Base-by-base conservation (phyloP, 1,284 basidiomycete genomes). In the Moniliophthora roreri region DNA sequence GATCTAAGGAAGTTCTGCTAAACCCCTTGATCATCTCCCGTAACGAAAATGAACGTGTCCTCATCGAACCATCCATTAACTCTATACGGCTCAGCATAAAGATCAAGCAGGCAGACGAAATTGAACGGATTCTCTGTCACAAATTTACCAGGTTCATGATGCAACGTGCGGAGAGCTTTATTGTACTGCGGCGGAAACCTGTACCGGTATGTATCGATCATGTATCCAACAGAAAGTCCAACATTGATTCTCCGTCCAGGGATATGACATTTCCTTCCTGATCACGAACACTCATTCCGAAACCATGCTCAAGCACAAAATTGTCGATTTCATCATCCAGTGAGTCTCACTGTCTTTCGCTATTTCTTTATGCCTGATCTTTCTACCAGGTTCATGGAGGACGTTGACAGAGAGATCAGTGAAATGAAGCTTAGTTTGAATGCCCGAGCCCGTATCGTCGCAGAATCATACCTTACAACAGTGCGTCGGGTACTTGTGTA, bases 101-200 rank as follows among this genome's bases (percentile, higher is more conserved):
- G 73, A 98, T 99, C 72, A 99, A 99, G 74, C 97, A 99, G 69
- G 95, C 97, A 24, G 97, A 99, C 72, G 97, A 99, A 74, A 98
- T 98, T 61, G 97, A 99, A 71, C 85, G 91, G 55, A 97, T 99
- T 62, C 77, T 99, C 40, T 97, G 94, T 67, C 93, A 98, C 77
- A 95, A 98, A 72, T 98, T 99, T 70, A 97, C 95, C n/a, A 82
- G 97, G 45, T 99, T 99, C 78, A 90, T 99, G 87, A 98, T 95
- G 89, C 94, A 96, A 76, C 80, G 97, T 48, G 97, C 97, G 16
- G 97, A 99, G 76, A 91, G 85, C 70, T 99, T 99, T 69, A 85
- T 99, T 52, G 93, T 99, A 60, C 79, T 99, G 63, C 83, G 97
- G 66, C 81, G 97, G 70, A 97, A 96, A 71, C 93, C 97, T 16